Evolutionary conservation across 129 eudicot genomes (phyloP).

Genomic region (Helichrysum umbraculigerum): DNA sequence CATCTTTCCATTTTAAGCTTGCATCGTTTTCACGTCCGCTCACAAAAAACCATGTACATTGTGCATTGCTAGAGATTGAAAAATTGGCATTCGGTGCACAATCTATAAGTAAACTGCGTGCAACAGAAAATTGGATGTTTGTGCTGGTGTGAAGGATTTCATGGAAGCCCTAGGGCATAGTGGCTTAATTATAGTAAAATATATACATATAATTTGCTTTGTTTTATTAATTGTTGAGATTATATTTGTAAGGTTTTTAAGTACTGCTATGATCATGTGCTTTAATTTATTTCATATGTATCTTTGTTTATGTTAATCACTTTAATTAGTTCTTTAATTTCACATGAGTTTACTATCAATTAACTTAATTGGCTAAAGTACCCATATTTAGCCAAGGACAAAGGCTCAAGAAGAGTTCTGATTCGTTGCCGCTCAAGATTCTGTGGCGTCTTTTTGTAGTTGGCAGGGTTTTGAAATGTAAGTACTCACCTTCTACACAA

Average conservation of each 20-base stretch:
- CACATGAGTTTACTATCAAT: neutral
- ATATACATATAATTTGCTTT: conserved; percentile 31
- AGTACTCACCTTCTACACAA: conserved; percentile 8
- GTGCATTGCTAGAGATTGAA: conserved; percentile 24
- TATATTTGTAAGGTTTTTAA: conserved; percentile 34
- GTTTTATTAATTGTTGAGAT: conserved; percentile 12
- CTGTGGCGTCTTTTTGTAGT: neutral
- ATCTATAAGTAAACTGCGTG: conserved; percentile 16
- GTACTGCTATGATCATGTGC: conserved; percentile 17
- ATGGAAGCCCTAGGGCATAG: conserved; percentile 37
- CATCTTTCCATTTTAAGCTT: conserved; percentile 31
- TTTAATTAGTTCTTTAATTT: neutral
- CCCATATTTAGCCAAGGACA: neutral
- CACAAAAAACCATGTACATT: conserved; percentile 17
- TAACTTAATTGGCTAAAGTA: neutral
- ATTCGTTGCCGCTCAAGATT: conserved; percentile 14
- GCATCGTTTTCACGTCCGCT: conserved; percentile 20
- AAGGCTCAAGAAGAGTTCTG: neutral
- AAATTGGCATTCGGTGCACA: conserved; percentile 26
- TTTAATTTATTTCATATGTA: conserved; percentile 21
- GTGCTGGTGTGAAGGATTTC: conserved; percentile 21
- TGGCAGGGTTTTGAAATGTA: neutral
- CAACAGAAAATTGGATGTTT: neutral
- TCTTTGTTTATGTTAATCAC: conserved; percentile 17
- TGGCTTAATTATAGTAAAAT: conserved; percentile 36